phyloP scores from a whole-genome alignment of 441 rosid species.

The Manihot esculenta region DNA sequence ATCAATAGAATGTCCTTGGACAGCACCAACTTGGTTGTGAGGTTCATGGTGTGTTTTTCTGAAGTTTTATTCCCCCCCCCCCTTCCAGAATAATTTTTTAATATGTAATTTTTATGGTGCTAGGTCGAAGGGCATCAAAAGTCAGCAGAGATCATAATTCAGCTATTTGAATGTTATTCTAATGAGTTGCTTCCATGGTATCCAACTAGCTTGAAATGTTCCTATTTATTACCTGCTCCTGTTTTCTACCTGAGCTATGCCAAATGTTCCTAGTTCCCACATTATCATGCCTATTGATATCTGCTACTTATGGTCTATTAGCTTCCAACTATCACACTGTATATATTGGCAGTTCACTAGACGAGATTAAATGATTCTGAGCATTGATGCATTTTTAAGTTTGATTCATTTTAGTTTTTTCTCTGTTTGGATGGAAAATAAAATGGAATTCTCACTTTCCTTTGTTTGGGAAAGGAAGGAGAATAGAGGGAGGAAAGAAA shows the following conservation, averaged over 20 bases:
- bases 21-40: background rate
- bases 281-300: background rate
- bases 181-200: constrained; percentile 80
- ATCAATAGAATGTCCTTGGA: background rate
- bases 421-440: no score
- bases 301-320: constrained; percentile 2
- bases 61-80: no score
- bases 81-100: background rate
- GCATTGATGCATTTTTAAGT: background rate
- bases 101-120: constrained; percentile 15
- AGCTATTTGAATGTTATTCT: constrained; percentile 76
- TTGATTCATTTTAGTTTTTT: background rate
- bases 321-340: background rate
- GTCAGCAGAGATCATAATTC: constrained; percentile 45
- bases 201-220: constrained; percentile 18
- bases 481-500: no score
- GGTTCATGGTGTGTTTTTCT: no score
- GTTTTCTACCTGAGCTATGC: background rate
- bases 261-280: background rate
- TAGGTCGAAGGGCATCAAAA: constrained; percentile 61
- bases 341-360: background rate
- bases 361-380: background rate
- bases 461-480: no score
- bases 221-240: constrained; percentile 11
- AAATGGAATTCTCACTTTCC: no score